Base-by-base conservation (phyloP, 495 filamentous ascomycete species). In the Aspergillus sparsus region DNA sequence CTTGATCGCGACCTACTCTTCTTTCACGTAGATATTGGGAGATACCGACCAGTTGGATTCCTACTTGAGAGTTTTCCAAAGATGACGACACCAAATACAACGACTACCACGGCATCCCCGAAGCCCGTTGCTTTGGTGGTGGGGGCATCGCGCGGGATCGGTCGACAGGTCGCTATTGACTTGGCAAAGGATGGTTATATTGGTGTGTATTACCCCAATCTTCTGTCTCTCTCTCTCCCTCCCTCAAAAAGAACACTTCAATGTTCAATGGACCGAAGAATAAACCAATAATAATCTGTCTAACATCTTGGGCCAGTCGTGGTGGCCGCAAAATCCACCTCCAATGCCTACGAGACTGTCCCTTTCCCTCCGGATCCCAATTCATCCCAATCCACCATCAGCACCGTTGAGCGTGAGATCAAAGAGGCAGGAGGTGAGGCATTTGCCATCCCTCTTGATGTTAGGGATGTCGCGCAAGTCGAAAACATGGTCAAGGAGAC, bases 311-410 rank as follows among this genome's bases (percentile, higher is more conserved):
- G 15, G 37, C 11, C 49, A 95, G 91, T 94, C 53, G 85, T 93
- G 62, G 82, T 93, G 10, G 83, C 89, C 16, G 89, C 90, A n/a
- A 94, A 93, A 70, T 87, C 86, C 47, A 87, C 82, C 9, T 92
- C 87, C 53, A 80, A 87, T 66, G 82, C 87, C 18, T 68, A 68
- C 59, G 77, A 69, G 54, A 71, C 74, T 35, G 66, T 63, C 6
- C 84, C 87, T 5, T 93, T 93, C 68, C 89, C 90, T 3, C 91
- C 91, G 0, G 80, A 93, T 66, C 91, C 91, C n/a, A 93, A 94
- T 71, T 92, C 89, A 16, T 69, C 74, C 2, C 66, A 81, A 35
- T 93, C 90, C 36, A 96, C 91, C 15, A 91, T 95, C 76, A 90
- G 77, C 71, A 95, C 91, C 6, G 91, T 95, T 49, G 87, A 79